Conservation (phyloP, 805 yeast species). For the Lachancea waltii region DNA sequence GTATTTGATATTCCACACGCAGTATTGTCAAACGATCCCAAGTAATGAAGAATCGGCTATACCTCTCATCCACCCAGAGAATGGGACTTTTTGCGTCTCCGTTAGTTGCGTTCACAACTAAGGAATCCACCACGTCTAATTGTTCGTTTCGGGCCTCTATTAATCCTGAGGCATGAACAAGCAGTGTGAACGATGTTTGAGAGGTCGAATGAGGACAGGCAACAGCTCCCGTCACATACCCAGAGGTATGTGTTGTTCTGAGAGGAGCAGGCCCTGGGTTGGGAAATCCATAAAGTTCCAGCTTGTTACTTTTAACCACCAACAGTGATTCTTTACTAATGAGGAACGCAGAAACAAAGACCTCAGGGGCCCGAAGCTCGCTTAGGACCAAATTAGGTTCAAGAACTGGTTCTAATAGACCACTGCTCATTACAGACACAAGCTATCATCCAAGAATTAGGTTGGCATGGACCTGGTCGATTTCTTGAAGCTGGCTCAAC, state of each 20-base stretch:
- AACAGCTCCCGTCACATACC: background rate
- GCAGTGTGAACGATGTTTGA: background rate
- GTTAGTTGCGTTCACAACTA: background rate
- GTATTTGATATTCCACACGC: constrained; percentile 1
- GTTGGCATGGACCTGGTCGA: too few species aligned
- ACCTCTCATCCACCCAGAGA: constrained; percentile 4
- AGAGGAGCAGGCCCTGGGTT: background rate
- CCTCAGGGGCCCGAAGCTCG: constrained; percentile 4
- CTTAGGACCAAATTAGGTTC: constrained; percentile 2
- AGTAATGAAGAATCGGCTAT: constrained; percentile 1
- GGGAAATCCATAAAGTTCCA: background rate
- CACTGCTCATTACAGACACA: background rate
- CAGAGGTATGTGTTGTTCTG: background rate
- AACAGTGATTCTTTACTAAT: background rate
- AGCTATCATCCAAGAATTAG: too few species aligned
- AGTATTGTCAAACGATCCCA: constrained; percentile 4
- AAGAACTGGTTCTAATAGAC: background rate
- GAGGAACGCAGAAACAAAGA: constrained; percentile 4
- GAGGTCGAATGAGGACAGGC: background rate
- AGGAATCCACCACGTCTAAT: background rate
- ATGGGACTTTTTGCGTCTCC: too few species aligned
- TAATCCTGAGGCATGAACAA: constrained; percentile 1
- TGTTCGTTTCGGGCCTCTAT: constrained; percentile 1
- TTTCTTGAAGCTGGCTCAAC: too few species aligned
- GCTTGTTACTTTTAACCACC: constrained; percentile 3